These are phyloP conservation scores for Pleochaeta shiraiana DNA, from an alignment of 2,329 filamentous ascomycete species.

Conservation along the genomic window DNA sequence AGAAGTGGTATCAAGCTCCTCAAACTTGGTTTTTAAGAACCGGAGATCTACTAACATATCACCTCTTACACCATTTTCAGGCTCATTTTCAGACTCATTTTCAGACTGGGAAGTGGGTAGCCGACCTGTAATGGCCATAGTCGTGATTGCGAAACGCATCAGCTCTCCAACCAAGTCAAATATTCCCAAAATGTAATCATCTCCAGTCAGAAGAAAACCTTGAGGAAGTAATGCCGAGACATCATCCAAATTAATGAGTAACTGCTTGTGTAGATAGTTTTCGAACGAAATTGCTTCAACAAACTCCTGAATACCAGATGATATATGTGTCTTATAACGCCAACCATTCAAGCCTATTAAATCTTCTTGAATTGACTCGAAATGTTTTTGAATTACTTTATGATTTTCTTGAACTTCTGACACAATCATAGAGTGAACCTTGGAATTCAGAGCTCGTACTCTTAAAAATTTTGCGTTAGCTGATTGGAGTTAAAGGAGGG, in stretches of 20 bases:
- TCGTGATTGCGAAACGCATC: slow-evolving; percentile 89
- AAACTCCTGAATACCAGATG: slow-evolving; percentile 71
- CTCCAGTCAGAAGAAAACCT: slow-evolving; percentile 43
- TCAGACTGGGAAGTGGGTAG: slow-evolving; percentile 20
- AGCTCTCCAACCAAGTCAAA: slow-evolving; percentile 92
- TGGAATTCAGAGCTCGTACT: slow-evolving; percentile 37
- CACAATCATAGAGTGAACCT: slow-evolving; percentile 44
- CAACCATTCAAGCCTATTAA: slow-evolving; percentile 58
- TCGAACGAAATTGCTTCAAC: slow-evolving; percentile 80
- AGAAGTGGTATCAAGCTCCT: slow-evolving; percentile 39
- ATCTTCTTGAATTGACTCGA: slow-evolving; percentile 46
- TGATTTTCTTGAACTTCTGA: slow-evolving; percentile 50
- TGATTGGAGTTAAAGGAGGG: too few species aligned
- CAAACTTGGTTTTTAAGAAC: slow-evolving; percentile 51
- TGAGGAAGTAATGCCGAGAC: slow-evolving; percentile 26
- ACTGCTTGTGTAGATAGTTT: slow-evolving; percentile 64
- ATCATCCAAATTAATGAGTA: slow-evolving; percentile 45
- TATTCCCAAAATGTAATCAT: slow-evolving; percentile 77
- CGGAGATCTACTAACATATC: slow-evolving; percentile 66
- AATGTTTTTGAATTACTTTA: slow-evolving; percentile 46
- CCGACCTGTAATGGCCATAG: slow-evolving; percentile 44
- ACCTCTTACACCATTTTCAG: slow-evolving; percentile 19
- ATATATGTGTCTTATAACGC: slow-evolving; percentile 62
- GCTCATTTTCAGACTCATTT: too few species aligned
- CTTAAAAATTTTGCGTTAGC: too few species aligned